Evolutionary conservation across 768 basidiomycete species (phyloP).

Genomic region (Pleurotus tuber-regium): DNA sequence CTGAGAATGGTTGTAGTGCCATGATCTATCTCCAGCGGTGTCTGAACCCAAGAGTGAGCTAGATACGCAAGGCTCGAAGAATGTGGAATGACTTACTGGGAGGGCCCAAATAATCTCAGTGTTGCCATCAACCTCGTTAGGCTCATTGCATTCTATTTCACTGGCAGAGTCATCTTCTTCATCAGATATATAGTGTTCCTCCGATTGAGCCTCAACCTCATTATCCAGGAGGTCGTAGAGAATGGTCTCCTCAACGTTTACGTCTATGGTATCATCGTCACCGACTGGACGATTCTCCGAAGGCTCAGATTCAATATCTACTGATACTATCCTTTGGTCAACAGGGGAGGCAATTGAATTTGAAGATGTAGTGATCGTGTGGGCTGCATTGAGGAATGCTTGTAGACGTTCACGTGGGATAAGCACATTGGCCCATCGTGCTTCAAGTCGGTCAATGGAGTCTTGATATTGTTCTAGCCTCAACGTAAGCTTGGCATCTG

Average conservation of each 20-base stretch:
- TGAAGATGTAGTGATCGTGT: constrained; percentile 11
- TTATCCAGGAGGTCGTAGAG: neutral
- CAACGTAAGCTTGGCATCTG: neutral
- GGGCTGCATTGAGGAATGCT: constrained; percentile 13
- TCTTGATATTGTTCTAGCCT: neutral
- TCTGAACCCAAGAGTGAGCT: neutral
- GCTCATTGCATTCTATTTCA: neutral
- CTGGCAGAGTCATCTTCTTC: constrained; percentile 13
- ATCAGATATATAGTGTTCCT: no score
- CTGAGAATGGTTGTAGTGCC: neutral
- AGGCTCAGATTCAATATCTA: no score
- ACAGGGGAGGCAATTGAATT: neutral
- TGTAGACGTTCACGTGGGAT: neutral
- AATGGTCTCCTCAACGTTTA: neutral
- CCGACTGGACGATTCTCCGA: neutral
- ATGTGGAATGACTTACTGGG: neutral
- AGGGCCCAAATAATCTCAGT: neutral
- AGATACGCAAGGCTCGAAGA: neutral
- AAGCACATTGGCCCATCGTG: neutral
- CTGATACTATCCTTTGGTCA: neutral
- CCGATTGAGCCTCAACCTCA: no score
- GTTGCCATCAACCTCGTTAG: neutral
- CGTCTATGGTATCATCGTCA: neutral
- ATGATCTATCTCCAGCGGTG: neutral
- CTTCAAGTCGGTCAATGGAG: neutral